A percentile compares a stretch with the other conserved stretches of the same genome.
phyloP scores from a whole-genome alignment of 192 early-diverging fungal species.

The Coemansia guatemalensis region DNA sequence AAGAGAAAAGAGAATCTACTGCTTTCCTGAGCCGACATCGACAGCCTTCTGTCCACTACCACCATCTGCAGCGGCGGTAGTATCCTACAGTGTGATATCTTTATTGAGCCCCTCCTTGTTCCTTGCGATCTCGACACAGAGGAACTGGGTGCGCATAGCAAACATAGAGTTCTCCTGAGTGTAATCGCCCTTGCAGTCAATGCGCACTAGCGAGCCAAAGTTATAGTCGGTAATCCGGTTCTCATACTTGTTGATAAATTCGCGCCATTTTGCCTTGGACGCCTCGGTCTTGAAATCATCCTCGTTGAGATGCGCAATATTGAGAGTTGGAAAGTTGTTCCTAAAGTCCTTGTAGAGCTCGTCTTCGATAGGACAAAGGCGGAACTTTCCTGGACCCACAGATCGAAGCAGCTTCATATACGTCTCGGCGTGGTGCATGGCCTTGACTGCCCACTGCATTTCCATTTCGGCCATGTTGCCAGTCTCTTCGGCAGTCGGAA shows the following conservation, averaged over 20 bases:
- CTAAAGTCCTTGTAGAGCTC: constrained; percentile 80
- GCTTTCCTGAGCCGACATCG: too few species aligned
- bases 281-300: constrained; percentile 77
- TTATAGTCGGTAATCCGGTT: constrained; percentile 86
- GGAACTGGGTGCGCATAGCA: constrained; percentile 86
- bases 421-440: constrained; percentile 93
- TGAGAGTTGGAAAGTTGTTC: constrained; percentile 74
- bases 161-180: constrained; percentile 88
- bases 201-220: constrained; percentile 88
- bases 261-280: constrained; percentile 87
- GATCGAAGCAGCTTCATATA: constrained; percentile 80
- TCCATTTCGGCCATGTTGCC: constrained; percentile 81
- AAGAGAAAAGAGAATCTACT: too few species aligned
- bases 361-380: constrained; percentile 81
- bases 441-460: constrained; percentile 95
- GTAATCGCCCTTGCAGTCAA: constrained; percentile 74
- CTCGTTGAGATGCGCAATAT: constrained; percentile 68
- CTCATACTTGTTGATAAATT: constrained; percentile 86
- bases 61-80: too few species aligned
- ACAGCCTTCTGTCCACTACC: too few species aligned
- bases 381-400: constrained; percentile 72
- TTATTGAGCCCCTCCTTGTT: constrained; percentile 83
- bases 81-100: background rate
- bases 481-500: constrained; percentile 71
- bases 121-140: constrained; percentile 88